Evolutionary conservation across 2,329 filamentous ascomycete genomes (phyloP).

Genomic region (Diplodia seriata): DNA sequence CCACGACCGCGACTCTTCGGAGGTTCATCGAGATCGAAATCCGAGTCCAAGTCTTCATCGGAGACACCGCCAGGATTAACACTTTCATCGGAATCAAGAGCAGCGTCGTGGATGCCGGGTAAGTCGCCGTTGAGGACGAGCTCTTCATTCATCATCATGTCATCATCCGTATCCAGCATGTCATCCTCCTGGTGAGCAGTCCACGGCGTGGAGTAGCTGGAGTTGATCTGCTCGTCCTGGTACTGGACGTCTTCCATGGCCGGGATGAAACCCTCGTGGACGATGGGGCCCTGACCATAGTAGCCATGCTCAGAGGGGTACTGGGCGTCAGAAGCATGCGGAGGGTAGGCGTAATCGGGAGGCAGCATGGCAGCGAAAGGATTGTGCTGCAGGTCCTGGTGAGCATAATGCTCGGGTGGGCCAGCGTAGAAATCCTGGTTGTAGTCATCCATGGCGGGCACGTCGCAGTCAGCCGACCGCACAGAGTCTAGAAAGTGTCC

Average conservation of each 20-base stretch:
- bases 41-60: slow-evolving; percentile 23
- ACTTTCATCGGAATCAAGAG: slow-evolving; percentile 44
- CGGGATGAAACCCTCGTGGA: slow-evolving; percentile 52
- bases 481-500: background rate
- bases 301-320: slow-evolving; percentile 26
- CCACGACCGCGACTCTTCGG: slow-evolving; percentile 30
- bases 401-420: slow-evolving; percentile 18
- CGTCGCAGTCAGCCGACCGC: background rate
- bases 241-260: slow-evolving; percentile 36
- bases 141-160: slow-evolving; percentile 37
- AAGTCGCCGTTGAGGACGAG: slow-evolving; percentile 35
- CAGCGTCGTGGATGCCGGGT: slow-evolving; percentile 42
- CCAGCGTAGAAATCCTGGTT: slow-evolving; percentile 16
- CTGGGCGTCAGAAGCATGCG: background rate
- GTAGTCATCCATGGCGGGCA: slow-evolving; percentile 11
- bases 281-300: slow-evolving; percentile 38
- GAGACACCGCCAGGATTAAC: slow-evolving; percentile 33
- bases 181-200: slow-evolving; percentile 9
- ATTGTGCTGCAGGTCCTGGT: slow-evolving; percentile 28
- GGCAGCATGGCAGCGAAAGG: slow-evolving; percentile 31
- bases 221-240: slow-evolving; percentile 37
- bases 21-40: slow-evolving; percentile 14
- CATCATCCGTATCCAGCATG: slow-evolving; percentile 39
- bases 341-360: slow-evolving; percentile 18
- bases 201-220: slow-evolving; percentile 12